Evolutionary conservation across 306 rosid species (phyloP).

Genomic region (Dryas octopetala): DNA sequence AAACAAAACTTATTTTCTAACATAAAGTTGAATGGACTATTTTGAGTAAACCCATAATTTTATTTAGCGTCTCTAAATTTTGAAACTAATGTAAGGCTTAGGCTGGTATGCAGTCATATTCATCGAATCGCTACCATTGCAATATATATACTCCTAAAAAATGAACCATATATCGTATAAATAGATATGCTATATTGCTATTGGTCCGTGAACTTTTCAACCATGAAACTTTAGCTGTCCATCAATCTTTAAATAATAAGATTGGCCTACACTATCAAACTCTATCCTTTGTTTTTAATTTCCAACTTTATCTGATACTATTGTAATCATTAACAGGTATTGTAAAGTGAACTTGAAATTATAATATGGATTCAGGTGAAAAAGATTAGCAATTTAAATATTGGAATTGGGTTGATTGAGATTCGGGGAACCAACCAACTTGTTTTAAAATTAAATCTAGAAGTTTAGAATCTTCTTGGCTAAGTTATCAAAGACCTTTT

Average conservation of each 20-base stretch:
- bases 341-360: background rate
- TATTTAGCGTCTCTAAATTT: no score
- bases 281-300: no score
- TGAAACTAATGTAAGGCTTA: background rate
- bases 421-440: constrained; percentile 40
- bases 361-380: constrained; percentile 17
- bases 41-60: no score
- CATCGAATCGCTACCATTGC: constrained; percentile 1
- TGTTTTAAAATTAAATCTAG: constrained; percentile 9
- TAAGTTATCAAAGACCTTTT: background rate
- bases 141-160: background rate
- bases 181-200: background rate
- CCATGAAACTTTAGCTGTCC: background rate
- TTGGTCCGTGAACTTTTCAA: constrained; percentile 6
- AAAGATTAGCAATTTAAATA: constrained; percentile 19
- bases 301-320: no score
- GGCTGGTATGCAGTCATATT: constrained; percentile 10
- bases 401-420: constrained; percentile 36
- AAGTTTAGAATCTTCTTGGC: background rate
- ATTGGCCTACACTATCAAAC: background rate
- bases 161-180: background rate
- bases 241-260: background rate
- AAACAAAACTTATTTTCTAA: no score
- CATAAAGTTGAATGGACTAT: no score
- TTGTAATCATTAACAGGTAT: constrained; percentile 6